A percentile compares a stretch with the other conserved stretches of the same genome.
These are phyloP conservation scores for Hyaloraphidium curvatum DNA, from an alignment of 192 early-diverging fungal species.

Conservation along the genomic window DNA sequence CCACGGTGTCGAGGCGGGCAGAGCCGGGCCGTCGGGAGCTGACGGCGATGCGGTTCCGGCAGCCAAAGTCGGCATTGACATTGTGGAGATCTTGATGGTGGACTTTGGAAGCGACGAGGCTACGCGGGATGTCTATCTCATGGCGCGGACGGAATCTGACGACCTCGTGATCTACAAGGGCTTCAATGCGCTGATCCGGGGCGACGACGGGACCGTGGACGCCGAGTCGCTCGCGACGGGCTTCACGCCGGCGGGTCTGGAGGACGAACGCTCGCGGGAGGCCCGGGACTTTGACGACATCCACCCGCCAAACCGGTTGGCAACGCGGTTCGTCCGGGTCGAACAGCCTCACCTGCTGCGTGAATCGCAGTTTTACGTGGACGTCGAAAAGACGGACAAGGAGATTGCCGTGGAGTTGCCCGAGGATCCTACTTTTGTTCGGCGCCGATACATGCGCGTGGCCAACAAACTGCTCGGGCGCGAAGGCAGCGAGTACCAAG, in stretches of 20 bases:
- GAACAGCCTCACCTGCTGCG: slow-evolving; percentile 41
- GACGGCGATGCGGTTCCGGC: slow-evolving; percentile 9
- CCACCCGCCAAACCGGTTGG: slow-evolving; percentile 36
- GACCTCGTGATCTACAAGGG: slow-evolving; percentile 58
- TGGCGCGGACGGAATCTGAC: slow-evolving; percentile 35
- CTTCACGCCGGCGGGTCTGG: no score
- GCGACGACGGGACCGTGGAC: no score
- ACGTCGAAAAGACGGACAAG: slow-evolving; percentile 23
- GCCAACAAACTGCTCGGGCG: slow-evolving; percentile 1
- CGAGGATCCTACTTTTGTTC: not conserved
- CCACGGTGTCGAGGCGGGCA: slow-evolving; percentile 16
- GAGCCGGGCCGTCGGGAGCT: slow-evolving; percentile 1
- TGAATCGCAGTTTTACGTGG: slow-evolving; percentile 17
- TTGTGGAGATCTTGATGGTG: slow-evolving; percentile 49
- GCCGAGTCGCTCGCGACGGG: no score
- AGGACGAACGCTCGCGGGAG: no score
- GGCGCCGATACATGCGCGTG: not conserved
- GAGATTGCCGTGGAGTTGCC: no score
- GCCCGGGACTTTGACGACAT: no score
- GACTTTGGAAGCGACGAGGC: slow-evolving; percentile 33
- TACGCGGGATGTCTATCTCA: slow-evolving; percentile 37
- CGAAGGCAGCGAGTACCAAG: slow-evolving; percentile 11
- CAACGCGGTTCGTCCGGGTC: slow-evolving; percentile 42
- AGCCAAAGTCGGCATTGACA: no score
- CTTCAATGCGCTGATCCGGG: no score